Evolutionary conservation across 1,139 yeast species (phyloP).

Genomic region (Waltiozyma sp.): DNA sequence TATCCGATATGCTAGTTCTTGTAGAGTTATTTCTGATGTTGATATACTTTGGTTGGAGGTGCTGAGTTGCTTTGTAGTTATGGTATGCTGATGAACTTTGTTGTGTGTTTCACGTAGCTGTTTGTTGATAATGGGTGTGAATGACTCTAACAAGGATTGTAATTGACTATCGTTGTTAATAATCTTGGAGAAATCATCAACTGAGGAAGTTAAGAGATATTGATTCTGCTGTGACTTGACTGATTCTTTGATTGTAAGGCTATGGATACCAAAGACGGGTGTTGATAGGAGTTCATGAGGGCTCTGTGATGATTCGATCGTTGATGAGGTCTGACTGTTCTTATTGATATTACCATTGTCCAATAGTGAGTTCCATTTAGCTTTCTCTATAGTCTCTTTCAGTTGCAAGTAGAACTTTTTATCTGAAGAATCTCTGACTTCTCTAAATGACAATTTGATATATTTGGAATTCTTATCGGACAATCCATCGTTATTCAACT

Average conservation of each 20-base stretch:
- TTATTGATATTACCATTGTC: slow-evolving; percentile 15
- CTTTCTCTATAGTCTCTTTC: slow-evolving; percentile 31
- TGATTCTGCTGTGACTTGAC: slow-evolving; percentile 51
- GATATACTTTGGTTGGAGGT: neutral
- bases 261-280: slow-evolving; percentile 47
- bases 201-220: slow-evolving; percentile 50
- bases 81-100: slow-evolving; percentile 40
- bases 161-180: slow-evolving; percentile 74
- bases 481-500: slow-evolving; percentile 18
- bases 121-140: slow-evolving; percentile 26
- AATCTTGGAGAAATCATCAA: slow-evolving; percentile 67
- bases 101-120: slow-evolving; percentile 19
- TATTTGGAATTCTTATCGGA: slow-evolving; percentile 21
- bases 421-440: slow-evolving; percentile 28
- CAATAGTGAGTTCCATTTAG: slow-evolving; percentile 31
- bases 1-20: neutral
- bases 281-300: neutral
- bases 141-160: slow-evolving; percentile 43
- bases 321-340: slow-evolving; percentile 1
- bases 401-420: slow-evolving; percentile 33
- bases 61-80: slow-evolving; percentile 9
- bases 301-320: neutral
- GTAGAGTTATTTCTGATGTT: neutral
- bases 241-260: slow-evolving; percentile 52
- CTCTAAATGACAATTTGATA: slow-evolving; percentile 48